A percentile compares a stretch with the other conserved stretches of the same genome.
Evolutionary conservation across 2,329 filamentous ascomycete genomes (phyloP).

Genomic region (Aspergillus fumigatiaffinis): DNA sequence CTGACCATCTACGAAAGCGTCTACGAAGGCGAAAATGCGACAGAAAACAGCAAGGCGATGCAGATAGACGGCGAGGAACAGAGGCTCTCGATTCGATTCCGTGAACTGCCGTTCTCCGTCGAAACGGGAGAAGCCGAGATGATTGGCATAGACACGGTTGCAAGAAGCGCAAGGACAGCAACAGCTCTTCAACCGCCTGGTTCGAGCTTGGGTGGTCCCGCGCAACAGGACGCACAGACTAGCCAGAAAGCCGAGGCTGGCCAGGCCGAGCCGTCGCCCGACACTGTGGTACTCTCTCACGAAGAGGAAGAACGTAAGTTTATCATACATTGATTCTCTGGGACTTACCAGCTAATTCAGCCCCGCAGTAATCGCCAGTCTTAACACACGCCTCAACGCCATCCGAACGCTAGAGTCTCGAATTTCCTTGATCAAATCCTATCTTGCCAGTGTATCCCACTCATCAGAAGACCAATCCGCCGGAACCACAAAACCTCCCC

Average conservation of each 20-base stretch:
- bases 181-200: conserved; percentile 50
- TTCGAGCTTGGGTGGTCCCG: conserved; percentile 9
- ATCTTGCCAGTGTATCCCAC: conserved; percentile 68
- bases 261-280: conserved; percentile 19
- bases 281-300: conserved; percentile 41
- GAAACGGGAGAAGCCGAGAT: conserved; percentile 96
- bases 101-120: conserved; percentile 77
- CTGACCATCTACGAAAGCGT: conserved; percentile 87
- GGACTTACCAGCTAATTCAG: background rate
- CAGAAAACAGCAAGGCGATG: conserved; percentile 59
- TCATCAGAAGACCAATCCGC: conserved; percentile 47
- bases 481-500: conserved; percentile 49
- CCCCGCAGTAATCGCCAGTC: conserved; percentile 48
- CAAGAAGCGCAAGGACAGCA: conserved; percentile 77
- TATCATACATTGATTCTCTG: background rate
- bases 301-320: conserved; percentile 62
- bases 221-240: conserved; percentile 9
- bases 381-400: conserved; percentile 86
- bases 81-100: conserved; percentile 66
- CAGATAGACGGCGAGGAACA: conserved; percentile 65
- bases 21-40: conserved; percentile 64
- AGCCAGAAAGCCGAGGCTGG: conserved; percentile 26
- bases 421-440: conserved; percentile 68
- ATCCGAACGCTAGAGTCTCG: conserved; percentile 86
- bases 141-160: conserved; percentile 94